Conservation (phyloP, 768 basidiomycete species). For the Lactarius deliciosus region DNA sequence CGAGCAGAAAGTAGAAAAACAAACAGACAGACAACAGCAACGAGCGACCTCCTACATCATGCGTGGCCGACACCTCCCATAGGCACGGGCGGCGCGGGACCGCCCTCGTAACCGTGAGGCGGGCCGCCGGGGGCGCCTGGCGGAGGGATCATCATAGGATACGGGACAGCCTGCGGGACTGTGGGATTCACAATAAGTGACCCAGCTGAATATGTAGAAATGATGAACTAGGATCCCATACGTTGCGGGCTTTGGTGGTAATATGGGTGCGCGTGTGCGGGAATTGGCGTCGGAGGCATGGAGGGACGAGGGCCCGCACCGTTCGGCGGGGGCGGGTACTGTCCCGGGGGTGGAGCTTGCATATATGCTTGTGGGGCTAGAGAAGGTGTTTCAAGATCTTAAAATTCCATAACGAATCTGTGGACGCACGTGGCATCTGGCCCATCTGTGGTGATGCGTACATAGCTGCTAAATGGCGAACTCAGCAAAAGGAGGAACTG, state of each 20-base stretch:
- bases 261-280: slow-evolving; percentile 81
- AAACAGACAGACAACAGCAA: slow-evolving; percentile 20
- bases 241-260: slow-evolving; percentile 90
- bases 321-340: slow-evolving; percentile 77
- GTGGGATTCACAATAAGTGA: slow-evolving; percentile 20
- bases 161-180: slow-evolving; percentile 87
- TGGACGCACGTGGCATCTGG: slow-evolving; percentile 79
- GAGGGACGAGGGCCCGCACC: slow-evolving; percentile 78
- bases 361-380: slow-evolving; percentile 75
- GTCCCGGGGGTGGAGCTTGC: slow-evolving; percentile 70
- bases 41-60: slow-evolving; percentile 36
- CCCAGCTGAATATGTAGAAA: slow-evolving; percentile 28
- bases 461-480: slow-evolving; percentile 54
- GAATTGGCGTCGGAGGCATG: slow-evolving; percentile 91
- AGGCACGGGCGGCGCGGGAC: slow-evolving; percentile 63
- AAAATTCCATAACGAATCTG: not conserved
- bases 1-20: slow-evolving; percentile 26
- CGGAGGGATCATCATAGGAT: slow-evolving; percentile 92
- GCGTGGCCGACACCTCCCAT: slow-evolving; percentile 74
- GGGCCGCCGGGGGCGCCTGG: slow-evolving; percentile 63
- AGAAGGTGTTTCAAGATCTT: slow-evolving; percentile 20
- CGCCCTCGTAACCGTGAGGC: slow-evolving; percentile 72
- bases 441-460: slow-evolving; percentile 80
- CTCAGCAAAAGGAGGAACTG: slow-evolving; percentile 11
- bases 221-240: slow-evolving; percentile 39